phyloP scores from a whole-genome alignment of 2,329 filamentous ascomycete genomes.

The Sordariomycetes sp. region DNA sequence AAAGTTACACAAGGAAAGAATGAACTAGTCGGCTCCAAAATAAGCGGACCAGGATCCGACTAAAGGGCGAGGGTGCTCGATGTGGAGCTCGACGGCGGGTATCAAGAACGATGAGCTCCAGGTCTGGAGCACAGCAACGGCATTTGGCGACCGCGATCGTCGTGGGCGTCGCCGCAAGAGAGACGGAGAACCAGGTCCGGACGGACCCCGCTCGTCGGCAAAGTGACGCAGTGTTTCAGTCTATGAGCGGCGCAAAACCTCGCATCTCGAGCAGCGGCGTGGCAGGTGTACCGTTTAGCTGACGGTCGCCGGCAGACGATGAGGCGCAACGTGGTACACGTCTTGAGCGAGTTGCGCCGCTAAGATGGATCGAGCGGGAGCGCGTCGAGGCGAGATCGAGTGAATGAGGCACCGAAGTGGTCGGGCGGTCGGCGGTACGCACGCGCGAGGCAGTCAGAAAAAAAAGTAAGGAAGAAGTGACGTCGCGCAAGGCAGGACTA shows the following conservation, averaged over 20 bases:
- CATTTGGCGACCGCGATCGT: not conserved
- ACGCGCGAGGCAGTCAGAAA: not conserved
- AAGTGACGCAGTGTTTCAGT: not conserved
- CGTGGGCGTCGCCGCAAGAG: not conserved
- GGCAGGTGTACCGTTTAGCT: not conserved
- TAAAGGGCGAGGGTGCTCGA: no score
- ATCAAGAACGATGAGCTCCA: no score
- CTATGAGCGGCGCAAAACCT: not conserved
- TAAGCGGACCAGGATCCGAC: no score
- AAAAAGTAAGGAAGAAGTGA: not conserved
- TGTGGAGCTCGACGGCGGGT: no score
- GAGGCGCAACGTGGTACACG: not conserved
- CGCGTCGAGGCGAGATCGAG: not conserved
- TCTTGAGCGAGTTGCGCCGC: not conserved
- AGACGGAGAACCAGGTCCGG: not conserved
- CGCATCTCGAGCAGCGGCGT: not conserved
- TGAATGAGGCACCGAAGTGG: not conserved
- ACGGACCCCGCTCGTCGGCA: not conserved
- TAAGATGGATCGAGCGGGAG: not conserved
- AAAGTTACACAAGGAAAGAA: not conserved
- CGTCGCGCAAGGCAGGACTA: not conserved
- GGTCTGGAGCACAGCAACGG: not conserved
- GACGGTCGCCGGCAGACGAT: not conserved
- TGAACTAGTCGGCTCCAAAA: no score
- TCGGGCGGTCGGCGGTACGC: not conserved